phyloP scores from a whole-genome alignment of 345 rosid genomes.

The Bruguiera gymnorhiza region DNA sequence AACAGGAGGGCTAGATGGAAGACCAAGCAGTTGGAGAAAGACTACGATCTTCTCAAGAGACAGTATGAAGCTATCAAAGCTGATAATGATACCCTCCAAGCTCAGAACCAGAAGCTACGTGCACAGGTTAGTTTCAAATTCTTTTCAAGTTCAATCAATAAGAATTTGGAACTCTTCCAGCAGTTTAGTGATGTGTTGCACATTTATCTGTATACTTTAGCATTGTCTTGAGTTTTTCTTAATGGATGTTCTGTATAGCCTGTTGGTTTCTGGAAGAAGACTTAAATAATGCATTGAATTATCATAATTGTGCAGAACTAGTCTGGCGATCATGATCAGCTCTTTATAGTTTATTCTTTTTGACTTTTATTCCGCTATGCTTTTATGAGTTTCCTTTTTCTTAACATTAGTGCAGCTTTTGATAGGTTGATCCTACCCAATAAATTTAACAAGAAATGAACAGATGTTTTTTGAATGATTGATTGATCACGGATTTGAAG shows the following conservation, averaged over 20 bases:
- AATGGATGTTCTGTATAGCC: too few species aligned
- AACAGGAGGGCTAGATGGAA: constrained; percentile 98
- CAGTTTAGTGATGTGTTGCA: too few species aligned
- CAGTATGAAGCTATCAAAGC: constrained; percentile 76
- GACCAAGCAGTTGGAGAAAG: constrained; percentile 94
- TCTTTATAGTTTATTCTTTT: constrained; percentile 16
- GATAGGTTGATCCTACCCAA: neutral
- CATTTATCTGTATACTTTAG: too few species aligned
- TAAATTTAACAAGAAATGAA: neutral
- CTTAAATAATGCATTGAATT: too few species aligned
- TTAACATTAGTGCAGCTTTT: constrained; percentile 14
- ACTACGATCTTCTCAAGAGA: constrained; percentile 77
- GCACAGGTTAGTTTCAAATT: constrained; percentile 51
- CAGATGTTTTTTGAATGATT: neutral
- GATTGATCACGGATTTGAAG: constrained; percentile 12
- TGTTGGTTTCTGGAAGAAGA: too few species aligned
- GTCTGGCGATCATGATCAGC: constrained; percentile 15
- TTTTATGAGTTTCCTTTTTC: constrained; percentile 19
- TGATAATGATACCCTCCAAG: constrained; percentile 73
- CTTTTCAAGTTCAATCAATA: too few species aligned
- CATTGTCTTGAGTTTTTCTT: too few species aligned
- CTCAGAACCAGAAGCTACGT: constrained; percentile 82
- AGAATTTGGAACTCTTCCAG: too few species aligned
- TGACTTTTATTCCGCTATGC: constrained; percentile 17
- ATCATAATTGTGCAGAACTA: neutral